Evolutionary conservation across 1,284 basidiomycete species (phyloP).

Genomic region (Inonotus hispidus): DNA sequence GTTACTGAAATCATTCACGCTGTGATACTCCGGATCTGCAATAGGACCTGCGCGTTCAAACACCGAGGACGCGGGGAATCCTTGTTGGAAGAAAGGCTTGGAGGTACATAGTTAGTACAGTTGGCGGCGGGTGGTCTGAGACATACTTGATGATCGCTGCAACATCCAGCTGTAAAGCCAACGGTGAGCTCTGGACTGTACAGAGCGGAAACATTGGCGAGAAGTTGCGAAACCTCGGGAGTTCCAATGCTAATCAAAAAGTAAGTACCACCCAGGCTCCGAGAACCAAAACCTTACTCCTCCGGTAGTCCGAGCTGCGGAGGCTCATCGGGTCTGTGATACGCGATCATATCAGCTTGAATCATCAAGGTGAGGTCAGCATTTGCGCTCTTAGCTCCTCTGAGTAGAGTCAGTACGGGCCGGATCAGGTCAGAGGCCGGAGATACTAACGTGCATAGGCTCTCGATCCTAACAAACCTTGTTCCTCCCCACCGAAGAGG

Average conservation of each 20-base stretch:
- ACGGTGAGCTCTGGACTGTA: constrained; percentile 83
- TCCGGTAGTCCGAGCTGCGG: constrained; percentile 72
- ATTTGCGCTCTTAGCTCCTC: constrained; percentile 49
- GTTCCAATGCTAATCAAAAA: constrained; percentile 78
- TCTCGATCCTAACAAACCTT: constrained; percentile 59
- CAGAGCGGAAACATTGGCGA: constrained; percentile 64
- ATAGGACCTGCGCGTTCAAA: constrained; percentile 82
- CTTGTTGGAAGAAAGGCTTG: constrained; percentile 75
- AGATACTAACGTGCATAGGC: constrained; percentile 56
- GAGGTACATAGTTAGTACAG: background rate
- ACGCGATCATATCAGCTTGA: constrained; percentile 87
- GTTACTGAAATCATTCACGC: constrained; percentile 74
- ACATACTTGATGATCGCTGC: constrained; percentile 75
- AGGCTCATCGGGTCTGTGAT: constrained; percentile 68
- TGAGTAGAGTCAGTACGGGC: constrained; percentile 24
- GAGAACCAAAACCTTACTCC: constrained; percentile 1
- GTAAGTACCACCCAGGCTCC: no score
- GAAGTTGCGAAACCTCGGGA: constrained; percentile 66
- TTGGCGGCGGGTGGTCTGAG: background rate
- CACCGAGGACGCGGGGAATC: constrained; percentile 76
- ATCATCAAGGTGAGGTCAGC: constrained; percentile 77
- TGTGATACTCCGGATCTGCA: constrained; percentile 83
- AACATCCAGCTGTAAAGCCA: constrained; percentile 73
- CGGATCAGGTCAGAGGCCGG: background rate
- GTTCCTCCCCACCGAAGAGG: constrained; percentile 70